Evolutionary conservation across 2,329 filamentous ascomycete species (phyloP).

Genomic region (Epichloe coenophiala): DNA sequence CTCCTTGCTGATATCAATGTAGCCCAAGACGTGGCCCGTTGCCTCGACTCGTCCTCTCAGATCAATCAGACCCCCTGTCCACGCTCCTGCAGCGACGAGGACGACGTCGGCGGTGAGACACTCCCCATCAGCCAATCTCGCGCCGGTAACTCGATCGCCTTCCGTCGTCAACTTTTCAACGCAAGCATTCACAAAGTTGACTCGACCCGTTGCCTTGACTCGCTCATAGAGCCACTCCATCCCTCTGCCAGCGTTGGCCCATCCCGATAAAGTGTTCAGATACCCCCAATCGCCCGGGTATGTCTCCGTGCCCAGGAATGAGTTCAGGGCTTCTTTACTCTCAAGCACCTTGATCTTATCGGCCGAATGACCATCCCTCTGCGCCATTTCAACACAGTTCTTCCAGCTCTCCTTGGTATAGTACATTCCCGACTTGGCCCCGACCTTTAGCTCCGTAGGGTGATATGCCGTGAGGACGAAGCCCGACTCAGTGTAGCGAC

Average conservation of each 20-base stretch:
- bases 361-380: slow-evolving; percentile 21
- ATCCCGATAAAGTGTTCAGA: slow-evolving; percentile 60
- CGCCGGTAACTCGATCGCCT: slow-evolving; percentile 39
- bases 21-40: slow-evolving; percentile 71
- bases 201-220: slow-evolving; percentile 40
- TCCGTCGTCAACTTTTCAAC: slow-evolving; percentile 29
- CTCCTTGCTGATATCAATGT: slow-evolving; percentile 56
- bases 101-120: slow-evolving; percentile 51
- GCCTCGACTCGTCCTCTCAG: slow-evolving; percentile 62
- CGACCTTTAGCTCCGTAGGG: slow-evolving; percentile 14
- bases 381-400: slow-evolving; percentile 42
- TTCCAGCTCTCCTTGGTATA: slow-evolving; percentile 48
- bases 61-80: slow-evolving; percentile 68
- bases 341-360: slow-evolving; percentile 32
- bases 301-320: slow-evolving; percentile 32
- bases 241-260: slow-evolving; percentile 62
- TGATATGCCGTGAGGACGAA: slow-evolving; percentile 49
- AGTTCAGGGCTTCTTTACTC: slow-evolving; percentile 28
- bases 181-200: slow-evolving; percentile 39
- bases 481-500: slow-evolving; percentile 58
- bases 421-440: slow-evolving; percentile 33
- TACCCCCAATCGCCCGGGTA: slow-evolving; percentile 55
- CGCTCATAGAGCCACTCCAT: slow-evolving; percentile 50
- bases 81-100: slow-evolving; percentile 75
- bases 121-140: slow-evolving; percentile 20